Conservation (phyloP, 2,329 filamentous ascomycete genomes). For the Epichloe hybrida region DNA sequence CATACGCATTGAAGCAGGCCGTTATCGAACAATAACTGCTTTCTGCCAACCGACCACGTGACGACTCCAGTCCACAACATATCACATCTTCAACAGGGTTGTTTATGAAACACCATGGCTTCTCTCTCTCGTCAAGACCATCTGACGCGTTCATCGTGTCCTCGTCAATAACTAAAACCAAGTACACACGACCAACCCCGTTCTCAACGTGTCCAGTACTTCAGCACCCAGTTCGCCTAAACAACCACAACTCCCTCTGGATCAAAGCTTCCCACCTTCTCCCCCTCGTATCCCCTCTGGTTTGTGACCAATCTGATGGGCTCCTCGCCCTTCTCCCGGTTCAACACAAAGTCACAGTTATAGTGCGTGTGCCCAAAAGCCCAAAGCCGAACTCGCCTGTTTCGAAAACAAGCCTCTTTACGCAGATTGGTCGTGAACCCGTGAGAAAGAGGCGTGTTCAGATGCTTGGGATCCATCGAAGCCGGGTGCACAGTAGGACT, state of each 20-base stretch:
- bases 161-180: not conserved
- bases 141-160: not conserved
- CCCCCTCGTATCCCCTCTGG: constrained; percentile 27
- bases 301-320: constrained; percentile 24
- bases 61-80: too few relatives aligned
- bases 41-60: too few relatives aligned
- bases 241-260: not conserved
- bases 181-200: not conserved
- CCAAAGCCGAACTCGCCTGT: constrained; percentile 26
- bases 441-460: constrained; percentile 12
- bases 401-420: constrained; percentile 20
- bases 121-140: not conserved
- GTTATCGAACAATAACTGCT: too few relatives aligned
- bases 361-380: constrained; percentile 37
- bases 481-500: constrained; percentile 23
- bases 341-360: constrained; percentile 26
- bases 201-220: not conserved
- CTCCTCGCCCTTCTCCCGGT: constrained; percentile 5
- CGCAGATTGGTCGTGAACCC: constrained; percentile 28
- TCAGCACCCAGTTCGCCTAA: too few relatives aligned
- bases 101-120: too few relatives aligned
- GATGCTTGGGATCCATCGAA: constrained; percentile 21
- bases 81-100: too few relatives aligned
- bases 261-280: constrained; percentile 22
- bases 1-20: too few relatives aligned